phyloP scores from a whole-genome alignment of 495 filamentous ascomycete species.

The Filosporella fistucella region DNA sequence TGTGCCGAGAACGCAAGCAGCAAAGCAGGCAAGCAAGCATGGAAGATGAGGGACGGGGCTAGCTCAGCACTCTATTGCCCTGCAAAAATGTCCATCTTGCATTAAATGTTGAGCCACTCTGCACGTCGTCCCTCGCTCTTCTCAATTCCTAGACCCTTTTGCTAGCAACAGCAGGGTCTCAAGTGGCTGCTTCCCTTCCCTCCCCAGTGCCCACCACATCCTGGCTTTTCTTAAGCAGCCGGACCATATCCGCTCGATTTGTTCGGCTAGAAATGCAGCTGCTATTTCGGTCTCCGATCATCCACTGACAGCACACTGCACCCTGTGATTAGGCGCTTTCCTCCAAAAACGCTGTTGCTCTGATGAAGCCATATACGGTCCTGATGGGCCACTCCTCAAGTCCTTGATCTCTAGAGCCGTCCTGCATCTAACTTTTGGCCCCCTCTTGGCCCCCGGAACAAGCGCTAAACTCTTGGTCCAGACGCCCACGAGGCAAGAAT shows the following conservation, averaged over 20 bases:
- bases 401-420: conserved; percentile 12
- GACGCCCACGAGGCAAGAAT: conserved; percentile 18
- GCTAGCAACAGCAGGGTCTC: too few relatives aligned
- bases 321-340: conserved; percentile 25
- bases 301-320: conserved; percentile 26
- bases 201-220: conserved; percentile 20
- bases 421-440: conserved; percentile 21
- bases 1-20: too few relatives aligned
- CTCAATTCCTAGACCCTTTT: too few relatives aligned
- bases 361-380: conserved; percentile 20
- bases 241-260: conserved; percentile 22
- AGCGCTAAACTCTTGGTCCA: conserved; percentile 20
- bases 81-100: too few relatives aligned
- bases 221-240: conserved; percentile 20
- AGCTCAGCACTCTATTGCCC: too few relatives aligned
- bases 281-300: conserved; percentile 20
- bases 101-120: too few relatives aligned
- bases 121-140: too few relatives aligned
- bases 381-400: conserved; percentile 10
- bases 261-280: conserved; percentile 22
- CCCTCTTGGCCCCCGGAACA: conserved; percentile 18
- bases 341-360: conserved; percentile 19
- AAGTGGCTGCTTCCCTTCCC: too few relatives aligned
- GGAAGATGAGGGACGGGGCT: too few relatives aligned
- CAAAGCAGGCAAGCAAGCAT: too few relatives aligned